Base-by-base conservation (phyloP, 495 filamentous ascomycete species). In the Hypoxylon intermedium region DNA sequence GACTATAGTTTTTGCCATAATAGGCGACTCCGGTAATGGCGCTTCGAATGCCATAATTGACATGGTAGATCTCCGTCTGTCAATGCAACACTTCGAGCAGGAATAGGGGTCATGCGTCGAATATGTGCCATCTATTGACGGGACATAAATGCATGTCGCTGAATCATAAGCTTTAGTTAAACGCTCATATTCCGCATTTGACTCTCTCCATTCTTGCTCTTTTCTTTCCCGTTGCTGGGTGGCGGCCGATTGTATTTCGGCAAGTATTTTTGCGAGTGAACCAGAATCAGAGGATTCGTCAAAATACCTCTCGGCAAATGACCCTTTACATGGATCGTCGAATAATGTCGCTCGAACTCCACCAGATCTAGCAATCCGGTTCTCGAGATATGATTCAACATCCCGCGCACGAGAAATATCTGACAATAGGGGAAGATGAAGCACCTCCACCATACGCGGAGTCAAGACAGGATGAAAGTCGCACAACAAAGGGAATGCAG, bases 281-380 rank as follows among this genome's bases (percentile, higher is more conserved):
- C 1, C 24, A 11, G 54, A 31, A 7, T 37, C 68, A 0, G 60
- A 28, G 9, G 67, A 75, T 15, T 75, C 58, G 16, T 77, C 59
- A 23, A 80, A 77, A 47, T 77, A 85, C 6, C 71, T 69, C 23
- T 68, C 74, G 0, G 82, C 78, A 59, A 87, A 83, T 30, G 74
- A 81, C 0, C 63, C 68, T 9, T 63, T 53, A 1, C 30, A 34
- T 1, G 79, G 78, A 37, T 78, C 74, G 16, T 63, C 57, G 33
- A 87, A 85, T 9, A 87, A 72, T 0, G 74, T 79, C 28, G 60
- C 66, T n/a, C 50, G 43, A 1, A 52, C 40, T 6, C 23, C 36
- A 0, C 28, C 28, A 26, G 58, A 67, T 3, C 41, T 5, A 3
- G 20, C 40, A 31, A 65, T 41, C 6, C 82, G 72, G 2, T 34